Evolutionary conservation across 192 early-diverging fungal genomes (phyloP), one percentile per base, ranked within the genome.

Genomic region (Glomus cerebriforme): DNA sequence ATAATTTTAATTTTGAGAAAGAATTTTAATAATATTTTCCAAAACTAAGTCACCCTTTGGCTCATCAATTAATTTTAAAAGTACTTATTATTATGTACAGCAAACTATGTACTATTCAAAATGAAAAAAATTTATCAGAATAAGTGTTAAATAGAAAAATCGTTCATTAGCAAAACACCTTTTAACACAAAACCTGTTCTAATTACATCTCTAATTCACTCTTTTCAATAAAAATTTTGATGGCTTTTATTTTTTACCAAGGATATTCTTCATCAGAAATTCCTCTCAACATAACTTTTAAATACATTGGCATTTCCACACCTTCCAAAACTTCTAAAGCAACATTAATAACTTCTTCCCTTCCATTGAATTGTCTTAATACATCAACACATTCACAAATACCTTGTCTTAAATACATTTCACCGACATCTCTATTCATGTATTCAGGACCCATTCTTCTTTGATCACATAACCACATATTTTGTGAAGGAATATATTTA

Each of bases 401-500:
- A 29, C 75, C 75, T 49, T 67, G 75, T 47, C 75, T 37, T 29
- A 77, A 43, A 77, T 77, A 77, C 75, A 77, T 77, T 58, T 77
- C 75, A 9, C 60, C 45, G 6, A 67, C 75, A 65, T 77, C 75
- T 45, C 75, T 64, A 49, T 77, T 77, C 75, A 77, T 77, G 54
- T 77, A 77, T 58, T 77, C 75, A n/a, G 75, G 75, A n/a, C 75
- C 75, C 75, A 77, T 77, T 17, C 75, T 62, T 32, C 22, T 26
- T 66, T 77, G 75, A 67, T 77, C 75, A 47, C 75, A 77, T 19
- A 77, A 35, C 75, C 75, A 77, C 75, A 77, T 77, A 49, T 77
- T 77, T 22, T 77, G 75, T 9, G 75, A 29, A 0, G 75, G 75
- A 66, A 77, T 77, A 32, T 77, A 77, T 77, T 77, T 77, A 32